Evolutionary conservation across 2,329 filamentous ascomycete genomes (phyloP).

Genomic region (Xylariomycetidae sp.): DNA sequence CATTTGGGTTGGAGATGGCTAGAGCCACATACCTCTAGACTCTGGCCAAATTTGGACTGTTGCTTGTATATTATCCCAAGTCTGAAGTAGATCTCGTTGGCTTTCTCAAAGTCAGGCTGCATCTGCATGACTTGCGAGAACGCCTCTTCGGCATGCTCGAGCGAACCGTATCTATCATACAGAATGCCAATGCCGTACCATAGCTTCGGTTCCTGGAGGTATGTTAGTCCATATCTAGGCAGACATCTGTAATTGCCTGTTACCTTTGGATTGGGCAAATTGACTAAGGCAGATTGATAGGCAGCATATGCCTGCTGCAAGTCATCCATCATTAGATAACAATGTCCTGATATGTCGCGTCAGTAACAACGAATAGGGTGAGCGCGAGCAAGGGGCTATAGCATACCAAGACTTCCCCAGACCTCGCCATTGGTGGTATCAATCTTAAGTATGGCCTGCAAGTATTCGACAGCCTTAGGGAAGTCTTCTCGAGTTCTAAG

Average conservation of each 20-base stretch:
- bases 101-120: constrained; percentile 96
- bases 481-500: constrained; percentile 90
- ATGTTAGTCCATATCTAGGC: not conserved
- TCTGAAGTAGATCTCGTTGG: constrained; percentile 97
- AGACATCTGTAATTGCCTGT: constrained; percentile 9
- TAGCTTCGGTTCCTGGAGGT: constrained; percentile 77
- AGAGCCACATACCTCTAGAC: constrained; percentile 71
- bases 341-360: constrained; percentile 64
- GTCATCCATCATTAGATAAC: constrained; percentile 98
- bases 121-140: constrained; percentile 99
- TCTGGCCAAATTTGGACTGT: constrained; percentile 87
- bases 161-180: constrained; percentile 91
- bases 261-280: constrained; percentile 89
- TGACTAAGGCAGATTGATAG: constrained; percentile 92
- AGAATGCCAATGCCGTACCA: constrained; percentile 99
- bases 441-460: constrained; percentile 85
- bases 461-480: constrained; percentile 86
- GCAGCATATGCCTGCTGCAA: constrained; percentile 94
- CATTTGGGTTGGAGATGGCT: not conserved
- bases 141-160: constrained; percentile 95
- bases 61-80: constrained; percentile 99
- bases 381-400: constrained; percentile 1
- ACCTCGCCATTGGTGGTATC: constrained; percentile 89
- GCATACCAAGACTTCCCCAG: constrained; percentile 87
- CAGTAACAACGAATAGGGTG: constrained; percentile 9